These are phyloP conservation scores for Periconia sp. DNA, from an alignment of 2,329 filamentous ascomycete species.

Conservation along the genomic window DNA sequence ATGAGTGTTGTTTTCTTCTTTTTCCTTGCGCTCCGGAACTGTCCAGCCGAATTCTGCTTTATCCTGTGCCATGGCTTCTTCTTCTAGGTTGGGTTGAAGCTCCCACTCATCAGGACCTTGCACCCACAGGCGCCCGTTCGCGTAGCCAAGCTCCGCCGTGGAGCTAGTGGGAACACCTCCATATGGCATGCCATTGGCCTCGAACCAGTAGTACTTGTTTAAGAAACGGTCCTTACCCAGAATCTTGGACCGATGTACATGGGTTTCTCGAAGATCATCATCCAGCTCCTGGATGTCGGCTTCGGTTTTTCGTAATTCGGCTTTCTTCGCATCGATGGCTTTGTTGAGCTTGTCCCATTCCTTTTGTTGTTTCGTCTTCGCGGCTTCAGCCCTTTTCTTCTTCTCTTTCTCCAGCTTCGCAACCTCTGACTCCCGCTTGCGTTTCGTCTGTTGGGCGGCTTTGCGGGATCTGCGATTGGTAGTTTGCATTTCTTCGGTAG, in stretches of 20 bases:
- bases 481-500: slow-evolving; percentile 51
- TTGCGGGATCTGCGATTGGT: slow-evolving; percentile 58
- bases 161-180: slow-evolving; percentile 85
- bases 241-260: slow-evolving; percentile 86
- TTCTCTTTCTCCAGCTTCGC: slow-evolving; percentile 68
- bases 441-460: slow-evolving; percentile 66
- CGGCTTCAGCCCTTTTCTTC: slow-evolving; percentile 60
- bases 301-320: slow-evolving; percentile 77
- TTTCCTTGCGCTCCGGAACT: slow-evolving; percentile 78
- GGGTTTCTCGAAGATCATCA: slow-evolving; percentile 89
- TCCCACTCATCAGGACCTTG: slow-evolving; percentile 92
- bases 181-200: slow-evolving; percentile 97
- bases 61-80: slow-evolving; percentile 75
- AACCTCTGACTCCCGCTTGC: slow-evolving; percentile 68
- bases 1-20: slow-evolving; percentile 81
- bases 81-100: slow-evolving; percentile 51
- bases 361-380: slow-evolving; percentile 73
- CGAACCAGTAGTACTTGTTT: slow-evolving; percentile 99
- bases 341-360: slow-evolving; percentile 85
- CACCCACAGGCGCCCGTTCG: slow-evolving; percentile 94
- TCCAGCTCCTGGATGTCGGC: slow-evolving; percentile 83
- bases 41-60: slow-evolving; percentile 76
- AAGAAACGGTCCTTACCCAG: slow-evolving; percentile 95
- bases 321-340: slow-evolving; percentile 86
- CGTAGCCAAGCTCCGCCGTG: slow-evolving; percentile 82